phyloP scores from a whole-genome alignment of 257 asterid species.

The Cruciata laevipes region DNA sequence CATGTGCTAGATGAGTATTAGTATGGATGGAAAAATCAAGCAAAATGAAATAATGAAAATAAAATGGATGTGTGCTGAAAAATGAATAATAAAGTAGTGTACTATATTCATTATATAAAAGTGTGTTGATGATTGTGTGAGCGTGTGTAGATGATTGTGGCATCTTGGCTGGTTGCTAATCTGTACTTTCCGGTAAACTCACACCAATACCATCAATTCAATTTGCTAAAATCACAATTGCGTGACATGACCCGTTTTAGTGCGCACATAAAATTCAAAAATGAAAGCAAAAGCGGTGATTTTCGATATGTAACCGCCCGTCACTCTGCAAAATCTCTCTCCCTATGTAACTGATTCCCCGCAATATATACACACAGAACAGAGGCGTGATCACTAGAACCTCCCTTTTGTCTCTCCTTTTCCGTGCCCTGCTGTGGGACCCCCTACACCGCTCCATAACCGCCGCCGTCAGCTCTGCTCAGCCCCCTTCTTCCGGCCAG shows the following conservation, averaged over 20 bases:
- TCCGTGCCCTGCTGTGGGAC: neutral
- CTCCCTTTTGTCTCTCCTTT: neutral
- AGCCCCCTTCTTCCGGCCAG: neutral
- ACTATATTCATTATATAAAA: too few species aligned
- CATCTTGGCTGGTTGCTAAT: too few species aligned
- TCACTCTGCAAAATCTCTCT: neutral
- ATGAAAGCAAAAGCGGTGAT: neutral
- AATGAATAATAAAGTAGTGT: neutral
- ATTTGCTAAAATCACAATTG: neutral
- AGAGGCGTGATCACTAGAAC: conserved; percentile 1
- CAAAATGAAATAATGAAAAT: too few species aligned
- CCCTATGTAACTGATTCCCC: neutral
- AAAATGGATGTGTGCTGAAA: neutral
- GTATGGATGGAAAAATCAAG: too few species aligned
- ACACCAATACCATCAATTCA: too few species aligned
- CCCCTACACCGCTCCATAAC: neutral
- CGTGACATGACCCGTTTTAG: neutral
- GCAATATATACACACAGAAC: neutral
- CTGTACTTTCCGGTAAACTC: too few species aligned
- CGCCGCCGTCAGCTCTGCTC: neutral
- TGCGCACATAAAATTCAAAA: neutral
- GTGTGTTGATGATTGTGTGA: too few species aligned
- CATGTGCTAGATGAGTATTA: too few species aligned
- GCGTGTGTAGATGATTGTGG: too few species aligned
- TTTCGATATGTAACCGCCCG: neutral